phyloP scores from a whole-genome alignment of 2,329 filamentous ascomycete genomes.

The Colletotrichum sp. region DNA sequence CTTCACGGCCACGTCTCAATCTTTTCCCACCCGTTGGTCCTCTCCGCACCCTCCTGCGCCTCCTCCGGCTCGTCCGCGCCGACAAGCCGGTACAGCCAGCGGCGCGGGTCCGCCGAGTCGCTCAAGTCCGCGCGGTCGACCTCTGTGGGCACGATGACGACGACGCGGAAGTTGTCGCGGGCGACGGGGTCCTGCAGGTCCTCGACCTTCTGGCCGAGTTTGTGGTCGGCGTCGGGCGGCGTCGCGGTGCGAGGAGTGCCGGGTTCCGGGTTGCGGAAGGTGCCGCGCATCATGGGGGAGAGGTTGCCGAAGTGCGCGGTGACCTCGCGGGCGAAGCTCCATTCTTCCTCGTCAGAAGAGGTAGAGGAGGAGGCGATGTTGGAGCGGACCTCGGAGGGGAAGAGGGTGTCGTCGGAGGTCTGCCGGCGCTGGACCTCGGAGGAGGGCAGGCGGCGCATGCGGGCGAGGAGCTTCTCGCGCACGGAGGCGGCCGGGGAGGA shows the following conservation, averaged over 20 bases:
- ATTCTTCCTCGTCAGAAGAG: constrained; percentile 49
- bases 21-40: constrained; percentile 60
- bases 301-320: constrained; percentile 91
- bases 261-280: constrained; percentile 75
- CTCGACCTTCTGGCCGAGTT: constrained; percentile 68
- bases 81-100: constrained; percentile 72
- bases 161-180: constrained; percentile 78
- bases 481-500: constrained; percentile 36
- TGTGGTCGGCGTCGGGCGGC: constrained; percentile 42
- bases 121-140: constrained; percentile 78
- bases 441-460: constrained; percentile 61
- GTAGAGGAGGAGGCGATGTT: neutral
- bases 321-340: constrained; percentile 82
- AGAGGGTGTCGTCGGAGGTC: neutral
- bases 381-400: neutral
- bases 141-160: constrained; percentile 80
- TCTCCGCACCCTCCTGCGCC: constrained; percentile 36
- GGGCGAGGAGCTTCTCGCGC: constrained; percentile 61
- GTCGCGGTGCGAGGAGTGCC: constrained; percentile 63
- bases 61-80: constrained; percentile 36
- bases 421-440: constrained; percentile 34
- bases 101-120: constrained; percentile 64
- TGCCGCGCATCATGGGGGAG: constrained; percentile 78
- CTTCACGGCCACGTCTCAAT: constrained; percentile 73
- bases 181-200: constrained; percentile 74